phyloP scores from a whole-genome alignment of 1,284 basidiomycete genomes.

The Cutaneotrichosporon sp. region DNA sequence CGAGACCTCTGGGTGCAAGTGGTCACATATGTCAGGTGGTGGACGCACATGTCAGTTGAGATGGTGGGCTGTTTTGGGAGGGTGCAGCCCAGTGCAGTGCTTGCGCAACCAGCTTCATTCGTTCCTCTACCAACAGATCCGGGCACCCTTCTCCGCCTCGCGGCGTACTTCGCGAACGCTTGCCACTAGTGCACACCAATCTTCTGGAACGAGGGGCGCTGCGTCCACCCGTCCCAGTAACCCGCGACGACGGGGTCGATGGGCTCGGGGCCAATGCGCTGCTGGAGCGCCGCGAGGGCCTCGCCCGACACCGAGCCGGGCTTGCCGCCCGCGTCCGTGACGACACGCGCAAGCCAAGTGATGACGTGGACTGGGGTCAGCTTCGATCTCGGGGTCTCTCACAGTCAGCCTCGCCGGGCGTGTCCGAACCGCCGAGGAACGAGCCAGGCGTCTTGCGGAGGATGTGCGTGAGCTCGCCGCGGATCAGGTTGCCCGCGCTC shows the following conservation, averaged over 20 bases:
- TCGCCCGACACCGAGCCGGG: conserved; percentile 31
- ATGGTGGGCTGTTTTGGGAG: too few species aligned
- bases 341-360: conserved; percentile 49
- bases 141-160: too few species aligned
- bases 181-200: conserved; percentile 6
- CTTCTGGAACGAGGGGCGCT: conserved; percentile 10
- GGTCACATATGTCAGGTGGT: too few species aligned
- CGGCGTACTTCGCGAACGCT: background rate
- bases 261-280: conserved; percentile 39
- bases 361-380: conserved; percentile 45
- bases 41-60: too few species aligned
- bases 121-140: too few species aligned
- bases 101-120: too few species aligned
- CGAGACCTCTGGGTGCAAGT: too few species aligned
- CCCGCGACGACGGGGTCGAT: conserved; percentile 43
- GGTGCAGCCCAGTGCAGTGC: too few species aligned
- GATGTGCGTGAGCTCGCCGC: conserved; percentile 43
- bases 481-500: conserved; percentile 39
- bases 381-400: conserved; percentile 10
- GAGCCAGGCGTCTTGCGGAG: conserved; percentile 38
- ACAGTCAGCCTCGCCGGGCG: conserved; percentile 50
- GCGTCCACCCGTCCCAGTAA: conserved; percentile 41
- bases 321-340: conserved; percentile 43
- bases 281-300: conserved; percentile 35
- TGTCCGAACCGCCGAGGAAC: conserved; percentile 31